phyloP scores from a whole-genome alignment of 1,284 basidiomycete genomes.

The Neotropicomus parvogracilis region DNA sequence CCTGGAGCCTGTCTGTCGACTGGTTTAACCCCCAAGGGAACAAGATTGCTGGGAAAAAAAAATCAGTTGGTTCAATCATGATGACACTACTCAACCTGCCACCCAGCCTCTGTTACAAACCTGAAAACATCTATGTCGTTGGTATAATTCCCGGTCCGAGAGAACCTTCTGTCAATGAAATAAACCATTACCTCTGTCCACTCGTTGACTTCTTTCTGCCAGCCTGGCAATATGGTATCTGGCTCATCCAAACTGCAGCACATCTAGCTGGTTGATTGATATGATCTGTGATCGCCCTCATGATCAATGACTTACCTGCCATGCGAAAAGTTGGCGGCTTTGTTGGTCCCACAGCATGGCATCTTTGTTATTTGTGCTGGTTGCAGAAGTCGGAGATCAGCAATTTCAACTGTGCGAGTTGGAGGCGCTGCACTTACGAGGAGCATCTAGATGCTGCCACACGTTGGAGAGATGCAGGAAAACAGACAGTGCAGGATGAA shows the following conservation, averaged over 20 bases:
- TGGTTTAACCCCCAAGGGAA: conserved; percentile 39
- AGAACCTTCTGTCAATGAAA: conserved; percentile 6
- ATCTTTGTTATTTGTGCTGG: conserved; percentile 5
- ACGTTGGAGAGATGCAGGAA: background rate
- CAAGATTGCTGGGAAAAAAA: conserved; percentile 29
- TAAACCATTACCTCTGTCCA: conserved; percentile 26
- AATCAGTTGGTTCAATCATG: conserved; percentile 33
- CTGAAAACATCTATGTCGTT: background rate
- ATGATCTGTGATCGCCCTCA: background rate
- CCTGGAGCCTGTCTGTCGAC: conserved; percentile 32
- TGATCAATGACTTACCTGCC: conserved; percentile 1
- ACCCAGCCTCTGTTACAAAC: background rate
- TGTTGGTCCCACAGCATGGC: background rate
- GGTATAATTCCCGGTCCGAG: background rate
- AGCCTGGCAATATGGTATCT: conserved; percentile 1
- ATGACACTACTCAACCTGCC: conserved; percentile 30
- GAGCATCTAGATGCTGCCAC: background rate
- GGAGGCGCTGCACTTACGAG: background rate
- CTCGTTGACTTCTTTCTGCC: conserved; percentile 28
- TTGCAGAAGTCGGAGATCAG: background rate
- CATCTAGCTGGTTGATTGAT: background rate
- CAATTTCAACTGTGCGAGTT: background rate
- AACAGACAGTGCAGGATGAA: background rate
- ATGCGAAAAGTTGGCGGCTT: conserved; percentile 1
- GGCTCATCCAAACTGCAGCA: background rate